Base-by-base conservation (phyloP, 345 rosid species). In the Lepidium africanum region DNA sequence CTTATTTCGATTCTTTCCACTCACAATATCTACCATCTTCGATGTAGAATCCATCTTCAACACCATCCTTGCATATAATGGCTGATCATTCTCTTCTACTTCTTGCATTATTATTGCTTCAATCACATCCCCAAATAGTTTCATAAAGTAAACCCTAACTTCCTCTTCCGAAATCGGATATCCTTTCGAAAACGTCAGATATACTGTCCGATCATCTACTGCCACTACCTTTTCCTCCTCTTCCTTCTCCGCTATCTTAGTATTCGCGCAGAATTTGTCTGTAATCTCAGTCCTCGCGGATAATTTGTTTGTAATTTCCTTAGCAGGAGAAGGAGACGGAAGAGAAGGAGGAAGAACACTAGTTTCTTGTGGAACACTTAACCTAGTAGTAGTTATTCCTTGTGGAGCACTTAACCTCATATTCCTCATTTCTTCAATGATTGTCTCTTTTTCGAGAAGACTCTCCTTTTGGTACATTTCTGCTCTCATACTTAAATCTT, bases 101-200 rank as follows among this genome's bases (percentile, higher is more conserved):
- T 86, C 84, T 55, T 82, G 87, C 90, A 90, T 78, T 48, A 30
- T n/a, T 6, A 86, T 43, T 1, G 59, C 65, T 53, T 84, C 87
- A 3, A 82, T 78, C 56, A 82, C 78, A 0, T 82, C 78, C 6
- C 89, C 97, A 19, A 72, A 81, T 42, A 46, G 80, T 70, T 75
- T 82, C 2, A 74, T 70, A 69, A 88, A 81, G 77, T 72, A 84
- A 2, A 50, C 79, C 27, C 47, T 73, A 4, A 88, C 76, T 74
- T 91, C 89, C 2, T 52, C 61, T 52, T 91, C 85, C 0, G 82
- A 62, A 32, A 84, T 79, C 0, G 84, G 88, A 59, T 88, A 85
- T 0, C 93, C 96, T 71, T 81, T 86, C 0, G 89, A 88, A 65
- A 88, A 91, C 0, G 89, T 91, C 67, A 85, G 63, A 79, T 88